Percentiles rank a stretch among this genome's conserved stretches.
These are phyloP conservation scores for Stagonosporopsis rhizophila DNA, from an alignment of 2,329 filamentous ascomycete genomes.

Conservation along the genomic window DNA sequence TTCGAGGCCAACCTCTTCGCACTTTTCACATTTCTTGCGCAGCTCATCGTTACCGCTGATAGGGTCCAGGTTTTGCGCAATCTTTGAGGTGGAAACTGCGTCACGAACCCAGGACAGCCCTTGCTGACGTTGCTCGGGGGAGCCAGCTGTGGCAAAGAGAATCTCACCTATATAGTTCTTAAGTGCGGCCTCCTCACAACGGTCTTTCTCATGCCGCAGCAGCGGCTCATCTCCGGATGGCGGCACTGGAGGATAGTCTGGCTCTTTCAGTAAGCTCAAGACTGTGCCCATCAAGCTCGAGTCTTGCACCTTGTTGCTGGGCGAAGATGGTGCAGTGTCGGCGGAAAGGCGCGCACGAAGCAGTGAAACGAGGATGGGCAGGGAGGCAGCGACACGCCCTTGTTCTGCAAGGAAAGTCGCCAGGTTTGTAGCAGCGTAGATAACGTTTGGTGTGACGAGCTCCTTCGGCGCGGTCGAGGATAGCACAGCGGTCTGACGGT, in stretches of 20 bases:
- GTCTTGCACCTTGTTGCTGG: conserved; percentile 30
- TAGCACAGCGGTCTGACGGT: conserved; percentile 67
- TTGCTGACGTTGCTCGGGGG: conserved; percentile 55
- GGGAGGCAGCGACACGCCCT: conserved; percentile 70
- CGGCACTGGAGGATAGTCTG: conserved; percentile 72
- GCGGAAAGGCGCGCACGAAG: conserved; percentile 75
- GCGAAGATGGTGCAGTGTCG: conserved; percentile 52
- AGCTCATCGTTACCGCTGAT: conserved; percentile 50
- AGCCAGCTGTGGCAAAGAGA: conserved; percentile 72
- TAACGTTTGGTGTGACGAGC: conserved; percentile 73
- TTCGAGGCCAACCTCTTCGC: conserved; percentile 74
- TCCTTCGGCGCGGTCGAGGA: conserved; percentile 60
- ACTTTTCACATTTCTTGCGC: conserved; percentile 74
- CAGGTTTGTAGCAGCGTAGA: conserved; percentile 76
- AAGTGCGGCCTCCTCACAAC: conserved; percentile 84
- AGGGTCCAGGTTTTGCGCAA: conserved; percentile 61
- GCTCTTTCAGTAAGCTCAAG: conserved; percentile 54
- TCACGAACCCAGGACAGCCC: conserved; percentile 91
- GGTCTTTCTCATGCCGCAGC: conserved; percentile 67
- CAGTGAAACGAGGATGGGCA: conserved; percentile 85
- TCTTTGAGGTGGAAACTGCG: conserved; percentile 76
- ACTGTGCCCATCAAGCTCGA: conserved; percentile 39
- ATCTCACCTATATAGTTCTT: conserved; percentile 95
- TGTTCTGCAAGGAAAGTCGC: conserved; percentile 78
- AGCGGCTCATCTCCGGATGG: conserved; percentile 74